These are phyloP conservation scores for Lactarius tabidus DNA, from an alignment of 768 basidiomycete genomes.

Conservation along the genomic window DNA sequence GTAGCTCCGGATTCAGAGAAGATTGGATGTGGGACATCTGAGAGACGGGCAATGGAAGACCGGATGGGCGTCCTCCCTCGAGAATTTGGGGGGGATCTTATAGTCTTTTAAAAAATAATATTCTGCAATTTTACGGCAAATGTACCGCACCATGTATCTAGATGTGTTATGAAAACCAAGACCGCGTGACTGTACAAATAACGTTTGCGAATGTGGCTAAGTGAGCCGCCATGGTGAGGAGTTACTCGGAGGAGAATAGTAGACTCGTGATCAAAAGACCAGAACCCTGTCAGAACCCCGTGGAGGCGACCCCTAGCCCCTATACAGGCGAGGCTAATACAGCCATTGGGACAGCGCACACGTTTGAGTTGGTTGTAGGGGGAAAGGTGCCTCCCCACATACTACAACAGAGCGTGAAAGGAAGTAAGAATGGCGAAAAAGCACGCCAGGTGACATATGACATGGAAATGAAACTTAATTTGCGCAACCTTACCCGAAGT, in stretches of 20 bases:
- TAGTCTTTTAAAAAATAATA: not conserved
- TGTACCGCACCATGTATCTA: not conserved
- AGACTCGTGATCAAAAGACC: not conserved
- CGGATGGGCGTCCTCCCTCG: not conserved
- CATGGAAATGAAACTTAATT: not conserved
- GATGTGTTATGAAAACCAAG: not conserved
- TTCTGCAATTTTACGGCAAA: not conserved
- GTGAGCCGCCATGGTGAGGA: not conserved
- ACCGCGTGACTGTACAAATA: not conserved
- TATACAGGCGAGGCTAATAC: not conserved
- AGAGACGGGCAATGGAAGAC: not conserved
- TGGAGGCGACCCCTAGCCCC: not conserved
- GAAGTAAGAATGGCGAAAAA: not conserved
- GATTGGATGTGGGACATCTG: not conserved
- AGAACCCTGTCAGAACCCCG: not conserved
- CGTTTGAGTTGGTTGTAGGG: not conserved
- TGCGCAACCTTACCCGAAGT: not conserved
- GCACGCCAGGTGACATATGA: not conserved
- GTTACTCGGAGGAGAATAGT: not conserved
- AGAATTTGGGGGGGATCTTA: not conserved
- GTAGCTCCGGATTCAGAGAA: not conserved
- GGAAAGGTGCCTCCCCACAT: not conserved
- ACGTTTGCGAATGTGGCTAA: not conserved
- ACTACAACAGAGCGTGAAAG: not conserved
- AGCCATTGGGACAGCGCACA: not conserved